phyloP scores from a whole-genome alignment of 2,329 filamentous ascomycete genomes.

The Mollisia scopiformis region DNA sequence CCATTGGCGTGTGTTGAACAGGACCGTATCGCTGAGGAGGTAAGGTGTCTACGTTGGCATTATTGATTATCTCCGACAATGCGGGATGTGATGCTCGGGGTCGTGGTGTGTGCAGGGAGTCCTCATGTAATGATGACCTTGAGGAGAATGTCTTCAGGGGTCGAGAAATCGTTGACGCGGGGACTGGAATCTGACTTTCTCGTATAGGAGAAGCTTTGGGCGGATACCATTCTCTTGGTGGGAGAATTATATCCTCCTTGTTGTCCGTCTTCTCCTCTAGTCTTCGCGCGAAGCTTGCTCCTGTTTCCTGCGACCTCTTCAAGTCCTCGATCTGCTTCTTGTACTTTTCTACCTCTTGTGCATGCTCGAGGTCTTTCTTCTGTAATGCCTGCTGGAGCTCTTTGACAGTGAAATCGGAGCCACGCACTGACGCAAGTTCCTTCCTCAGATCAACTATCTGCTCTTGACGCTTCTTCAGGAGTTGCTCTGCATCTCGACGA shows the following conservation, averaged over 20 bases:
- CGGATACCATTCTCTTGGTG: slow-evolving; percentile 1
- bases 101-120: slow-evolving; percentile 14
- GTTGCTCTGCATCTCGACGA: slow-evolving; percentile 57
- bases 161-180: slow-evolving; percentile 21
- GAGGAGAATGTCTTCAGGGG: slow-evolving; percentile 22
- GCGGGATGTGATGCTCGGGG: slow-evolving; percentile 24
- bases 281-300: not conserved
- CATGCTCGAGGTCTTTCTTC: slow-evolving; percentile 24
- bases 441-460: slow-evolving; percentile 60
- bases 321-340: slow-evolving; percentile 23
- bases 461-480: slow-evolving; percentile 58
- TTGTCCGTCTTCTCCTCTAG: not conserved
- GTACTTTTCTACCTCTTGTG: slow-evolving; percentile 22
- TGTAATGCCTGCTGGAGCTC: slow-evolving; percentile 24
- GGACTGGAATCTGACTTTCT: slow-evolving; percentile 27
- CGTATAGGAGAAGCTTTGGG: slow-evolving; percentile 12
- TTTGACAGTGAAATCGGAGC: slow-evolving; percentile 16
- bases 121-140: slow-evolving; percentile 13
- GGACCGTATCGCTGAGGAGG: slow-evolving; percentile 25
- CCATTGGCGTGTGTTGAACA: slow-evolving; percentile 27
- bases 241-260: not conserved
- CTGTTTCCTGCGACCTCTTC: slow-evolving; percentile 5
- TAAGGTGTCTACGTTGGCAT: slow-evolving; percentile 23
- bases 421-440: slow-evolving; percentile 51
- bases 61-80: slow-evolving; percentile 34